Base-by-base conservation (phyloP, 352 stramenopile species). In the Globisporangium parvum region DNA sequence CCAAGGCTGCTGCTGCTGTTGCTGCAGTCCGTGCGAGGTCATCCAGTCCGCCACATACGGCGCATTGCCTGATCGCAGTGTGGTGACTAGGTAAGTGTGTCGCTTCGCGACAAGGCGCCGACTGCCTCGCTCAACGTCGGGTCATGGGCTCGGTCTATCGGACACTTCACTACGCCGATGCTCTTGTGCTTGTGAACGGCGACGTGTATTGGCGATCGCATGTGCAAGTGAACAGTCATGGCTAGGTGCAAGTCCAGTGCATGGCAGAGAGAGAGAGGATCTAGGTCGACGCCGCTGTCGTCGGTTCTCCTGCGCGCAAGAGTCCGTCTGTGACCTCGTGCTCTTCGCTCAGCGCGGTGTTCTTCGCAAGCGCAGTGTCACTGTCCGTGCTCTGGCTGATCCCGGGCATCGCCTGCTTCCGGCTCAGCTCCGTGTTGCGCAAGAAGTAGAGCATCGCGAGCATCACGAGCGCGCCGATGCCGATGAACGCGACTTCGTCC, bases 401-500 rank as follows among this genome's bases (percentile, higher is more conserved):
- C 31, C 49, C 23, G 21, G 47, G 17, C 20, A 50, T 55, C 17
- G 33, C 26, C 41, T 46, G 35, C 17, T 54, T 40, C 28, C 42
- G 49, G 11, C 49, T 33, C 49, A 47, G 41, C 20, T 55, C 49
- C 20, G 49, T 41, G 31, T 50, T 50, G 10, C 47, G 45, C 40
- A 44, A 33, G 14, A 63, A 52, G 11, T 44, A 44, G 21, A 57
- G 28, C 35, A 52, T 17, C 4, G 8, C 20, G 26, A 63, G 24
- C 35, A 58, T 20, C 17, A 53, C 17, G 14, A 63, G 28, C 18
- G 48, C 37, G 6, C 21, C 35, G 15, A 50, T 10, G 6, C 42
- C 37, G n/a, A 58, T 24, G 8, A 46, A 45, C 14, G 21, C 42
- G 17, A 58, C 39, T 51, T 57, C 57, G 24, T 18, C 53, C 9